phyloP scores from a whole-genome alignment of 352 stramenopile genomes.

The Saprolegnia diclina region DNA sequence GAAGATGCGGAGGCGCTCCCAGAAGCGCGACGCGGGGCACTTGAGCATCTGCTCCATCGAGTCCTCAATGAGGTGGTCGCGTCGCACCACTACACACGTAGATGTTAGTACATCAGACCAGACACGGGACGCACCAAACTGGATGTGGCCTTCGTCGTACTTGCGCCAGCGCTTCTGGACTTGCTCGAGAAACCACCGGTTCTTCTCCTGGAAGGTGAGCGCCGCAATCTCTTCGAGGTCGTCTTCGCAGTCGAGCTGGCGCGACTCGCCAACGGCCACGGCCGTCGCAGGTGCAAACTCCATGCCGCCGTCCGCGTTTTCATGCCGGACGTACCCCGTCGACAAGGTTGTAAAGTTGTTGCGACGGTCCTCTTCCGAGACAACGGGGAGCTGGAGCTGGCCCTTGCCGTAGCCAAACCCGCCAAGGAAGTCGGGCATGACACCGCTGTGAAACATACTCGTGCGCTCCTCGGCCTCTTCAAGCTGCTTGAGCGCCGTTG shows the following conservation, averaged over 20 bases:
- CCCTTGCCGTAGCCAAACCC: slow-evolving; percentile 29
- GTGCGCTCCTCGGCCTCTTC: slow-evolving; percentile 73
- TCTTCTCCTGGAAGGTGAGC: slow-evolving; percentile 78
- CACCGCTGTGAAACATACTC: slow-evolving; percentile 45
- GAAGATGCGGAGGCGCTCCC: slow-evolving; percentile 79
- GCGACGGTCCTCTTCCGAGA: slow-evolving; percentile 46
- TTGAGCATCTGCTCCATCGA: slow-evolving; percentile 85
- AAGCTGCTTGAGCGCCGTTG: slow-evolving; percentile 65
- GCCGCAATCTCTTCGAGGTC: slow-evolving; percentile 81
- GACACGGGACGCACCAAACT: slow-evolving; percentile 38
- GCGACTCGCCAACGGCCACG: slow-evolving; percentile 35
- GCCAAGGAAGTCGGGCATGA: not conserved
- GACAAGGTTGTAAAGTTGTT: slow-evolving; percentile 64
- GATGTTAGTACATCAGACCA: not conserved
- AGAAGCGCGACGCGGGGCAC: slow-evolving; percentile 73
- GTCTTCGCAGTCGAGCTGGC: slow-evolving; percentile 66
- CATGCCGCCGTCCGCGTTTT: slow-evolving; percentile 50
- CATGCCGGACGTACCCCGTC: slow-evolving; percentile 74
- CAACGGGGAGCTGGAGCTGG: slow-evolving; percentile 44
- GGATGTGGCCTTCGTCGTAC: slow-evolving; percentile 79
- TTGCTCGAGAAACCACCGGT: slow-evolving; percentile 73
- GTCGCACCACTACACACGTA: slow-evolving; percentile 46
- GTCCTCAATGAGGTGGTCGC: slow-evolving; percentile 72
- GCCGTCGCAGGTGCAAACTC: slow-evolving; percentile 65
- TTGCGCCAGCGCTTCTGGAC: slow-evolving; percentile 70